Evolutionary conservation across 192 early-diverging fungal species (phyloP).

Genomic region (Cetraspora pellucida): DNA sequence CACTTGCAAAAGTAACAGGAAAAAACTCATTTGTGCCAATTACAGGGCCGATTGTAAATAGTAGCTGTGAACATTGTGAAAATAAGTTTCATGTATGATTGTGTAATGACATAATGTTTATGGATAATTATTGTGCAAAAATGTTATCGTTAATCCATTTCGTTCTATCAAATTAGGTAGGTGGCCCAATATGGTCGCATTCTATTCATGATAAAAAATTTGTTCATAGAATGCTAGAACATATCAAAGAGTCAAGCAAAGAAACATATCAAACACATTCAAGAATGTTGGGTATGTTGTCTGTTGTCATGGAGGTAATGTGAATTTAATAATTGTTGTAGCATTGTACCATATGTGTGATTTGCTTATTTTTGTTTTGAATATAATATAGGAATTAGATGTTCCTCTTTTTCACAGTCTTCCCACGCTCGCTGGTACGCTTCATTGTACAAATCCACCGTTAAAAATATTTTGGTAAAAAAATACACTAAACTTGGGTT

Average conservation of each 20-base stretch:
- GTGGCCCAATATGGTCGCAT: slow-evolving; percentile 89
- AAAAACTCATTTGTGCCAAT: slow-evolving; percentile 67
- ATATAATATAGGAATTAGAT: slow-evolving; percentile 54
- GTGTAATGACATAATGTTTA: too few relatives aligned
- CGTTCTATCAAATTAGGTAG: slow-evolving; percentile 58
- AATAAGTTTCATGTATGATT: slow-evolving; percentile 64
- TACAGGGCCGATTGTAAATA: slow-evolving; percentile 61
- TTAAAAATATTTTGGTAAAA: slow-evolving; percentile 65
- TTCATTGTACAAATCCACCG: slow-evolving; percentile 77
- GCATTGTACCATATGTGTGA: too few relatives aligned
- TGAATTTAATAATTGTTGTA: neutral
- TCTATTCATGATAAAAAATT: slow-evolving; percentile 85
- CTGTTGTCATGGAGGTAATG: slow-evolving; percentile 78
- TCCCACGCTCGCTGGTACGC: slow-evolving; percentile 63
- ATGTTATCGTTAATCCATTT: neutral
- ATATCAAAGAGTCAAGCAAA: slow-evolving; percentile 60
- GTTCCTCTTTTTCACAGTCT: slow-evolving; percentile 84
- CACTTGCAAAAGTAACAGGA: slow-evolving; percentile 68
- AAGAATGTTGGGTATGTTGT: slow-evolving; percentile 96
- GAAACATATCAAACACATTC: slow-evolving; percentile 75
- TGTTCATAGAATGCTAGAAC: slow-evolving; percentile 77
- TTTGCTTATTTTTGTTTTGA: neutral
- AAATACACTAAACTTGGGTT: neutral
- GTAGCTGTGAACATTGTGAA: slow-evolving; percentile 75
- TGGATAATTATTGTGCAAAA: neutral